Percentiles rank a stretch among this genome's conserved stretches.
Evolutionary conservation across 371 early-diverging fungal genomes (phyloP).

Genomic region (Mucor indicus): DNA sequence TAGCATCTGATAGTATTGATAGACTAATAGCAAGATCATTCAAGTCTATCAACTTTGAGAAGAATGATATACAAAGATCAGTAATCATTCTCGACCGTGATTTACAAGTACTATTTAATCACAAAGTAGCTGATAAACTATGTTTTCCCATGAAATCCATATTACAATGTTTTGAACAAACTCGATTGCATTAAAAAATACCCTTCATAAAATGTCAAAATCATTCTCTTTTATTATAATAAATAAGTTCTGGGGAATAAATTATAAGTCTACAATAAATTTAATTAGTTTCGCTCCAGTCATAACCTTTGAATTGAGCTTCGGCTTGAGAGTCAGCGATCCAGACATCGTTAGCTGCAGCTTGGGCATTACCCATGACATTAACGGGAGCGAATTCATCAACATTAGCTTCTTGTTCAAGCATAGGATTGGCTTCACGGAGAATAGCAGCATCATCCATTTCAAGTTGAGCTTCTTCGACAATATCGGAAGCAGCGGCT

Average conservation of each 20-base stretch:
- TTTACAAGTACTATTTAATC: not conserved
- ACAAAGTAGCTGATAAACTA: not conserved
- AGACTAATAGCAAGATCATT: constrained; percentile 8
- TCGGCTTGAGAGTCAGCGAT: constrained; percentile 9
- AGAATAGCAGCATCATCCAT: too few relatives aligned
- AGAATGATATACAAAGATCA: constrained; percentile 6
- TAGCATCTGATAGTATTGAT: constrained; percentile 10
- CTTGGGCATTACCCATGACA: too few relatives aligned
- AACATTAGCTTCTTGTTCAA: too few relatives aligned
- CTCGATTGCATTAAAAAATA: too few relatives aligned
- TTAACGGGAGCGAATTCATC: too few relatives aligned
- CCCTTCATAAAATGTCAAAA: too few relatives aligned
- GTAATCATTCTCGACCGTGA: constrained; percentile 8
- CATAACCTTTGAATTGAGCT: constrained; percentile 5
- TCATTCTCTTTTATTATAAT: not conserved
- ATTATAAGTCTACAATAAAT: too few relatives aligned
- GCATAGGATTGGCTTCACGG: too few relatives aligned
- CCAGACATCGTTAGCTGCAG: too few relatives aligned
- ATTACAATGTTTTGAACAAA: constrained; percentile 5
- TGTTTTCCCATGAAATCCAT: constrained; percentile 14
- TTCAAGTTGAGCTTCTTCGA: too few relatives aligned
- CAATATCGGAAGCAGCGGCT: too few relatives aligned
- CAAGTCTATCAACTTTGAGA: constrained; percentile 2
- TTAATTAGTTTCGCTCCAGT: too few relatives aligned
- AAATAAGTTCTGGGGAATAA: not conserved